Percentiles rank a stretch among this genome's conserved stretches.
phyloP scores from a whole-genome alignment of 306 rosid genomes.

The Pyrus betulifolia region DNA sequence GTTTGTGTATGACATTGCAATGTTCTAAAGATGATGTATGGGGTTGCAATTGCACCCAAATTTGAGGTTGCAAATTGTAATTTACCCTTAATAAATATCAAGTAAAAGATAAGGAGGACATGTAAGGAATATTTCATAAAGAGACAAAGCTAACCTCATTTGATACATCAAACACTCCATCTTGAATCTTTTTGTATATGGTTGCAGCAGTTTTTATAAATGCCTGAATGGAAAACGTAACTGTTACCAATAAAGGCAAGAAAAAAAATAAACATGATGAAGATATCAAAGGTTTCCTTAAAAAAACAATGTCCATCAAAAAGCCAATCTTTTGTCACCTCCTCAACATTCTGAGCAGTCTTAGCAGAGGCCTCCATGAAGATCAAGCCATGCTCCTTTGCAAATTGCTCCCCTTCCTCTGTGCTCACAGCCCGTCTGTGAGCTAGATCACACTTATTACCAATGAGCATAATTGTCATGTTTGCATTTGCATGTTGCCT shows the following conservation, averaged over 20 bases:
- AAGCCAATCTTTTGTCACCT: constrained; percentile 38
- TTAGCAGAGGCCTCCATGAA: constrained; percentile 98
- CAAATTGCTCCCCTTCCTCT: constrained; percentile 98
- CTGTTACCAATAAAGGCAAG: background rate
- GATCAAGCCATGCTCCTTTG: constrained; percentile 91
- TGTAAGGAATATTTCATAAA: background rate
- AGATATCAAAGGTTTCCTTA: background rate
- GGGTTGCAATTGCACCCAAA: too few species aligned
- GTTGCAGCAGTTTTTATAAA: constrained; percentile 94
- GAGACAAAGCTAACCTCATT: constrained; percentile 65
- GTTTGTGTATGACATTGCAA: too few species aligned
- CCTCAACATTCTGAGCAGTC: constrained; percentile 97
- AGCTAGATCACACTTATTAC: constrained; percentile 93
- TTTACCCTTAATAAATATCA: background rate
- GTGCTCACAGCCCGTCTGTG: constrained; percentile 99
- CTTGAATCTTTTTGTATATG: constrained; percentile 87
- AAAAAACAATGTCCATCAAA: background rate
- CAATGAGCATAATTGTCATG: constrained; percentile 94
- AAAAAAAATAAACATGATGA: constrained; percentile 4
- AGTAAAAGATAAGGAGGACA: background rate
- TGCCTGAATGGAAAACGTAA: constrained; percentile 42
- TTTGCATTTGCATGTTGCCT: constrained; percentile 98
- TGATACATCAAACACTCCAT: constrained; percentile 95
- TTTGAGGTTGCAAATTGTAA: too few species aligned
- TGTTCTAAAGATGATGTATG: too few species aligned